These are phyloP conservation scores for Tarenaya hassleriana DNA, from an alignment of 345 rosid genomes.

Conservation along the genomic window DNA sequence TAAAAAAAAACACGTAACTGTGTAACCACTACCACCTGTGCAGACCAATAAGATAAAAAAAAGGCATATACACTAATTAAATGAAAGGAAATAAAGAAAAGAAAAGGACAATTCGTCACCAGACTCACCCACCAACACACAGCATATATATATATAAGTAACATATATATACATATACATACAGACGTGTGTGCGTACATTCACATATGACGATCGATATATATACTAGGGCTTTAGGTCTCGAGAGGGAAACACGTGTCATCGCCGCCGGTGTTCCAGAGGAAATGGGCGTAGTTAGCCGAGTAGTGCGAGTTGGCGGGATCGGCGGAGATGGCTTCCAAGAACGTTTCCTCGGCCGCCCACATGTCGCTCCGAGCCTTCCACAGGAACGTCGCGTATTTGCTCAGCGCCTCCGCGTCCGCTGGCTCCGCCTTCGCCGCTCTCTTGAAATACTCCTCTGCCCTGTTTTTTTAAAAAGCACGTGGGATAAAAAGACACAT, in stretches of 20 bases:
- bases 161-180: constrained; percentile 1
- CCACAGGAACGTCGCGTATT: constrained; percentile 88
- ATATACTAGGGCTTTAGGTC: background rate
- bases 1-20: too few species aligned
- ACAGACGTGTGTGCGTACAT: too few species aligned
- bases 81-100: background rate
- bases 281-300: constrained; percentile 78
- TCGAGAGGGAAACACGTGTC: constrained; percentile 84
- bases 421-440: constrained; percentile 51
- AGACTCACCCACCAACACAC: constrained; percentile 13
- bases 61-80: too few species aligned
- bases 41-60: too few species aligned
- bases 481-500: too few species aligned
- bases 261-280: constrained; percentile 94
- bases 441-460: constrained; percentile 76
- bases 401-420: constrained; percentile 74
- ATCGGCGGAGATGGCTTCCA: constrained; percentile 77
- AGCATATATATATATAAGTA: background rate
- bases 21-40: too few species aligned
- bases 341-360: constrained; percentile 93
- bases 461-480: constrained; percentile 39
- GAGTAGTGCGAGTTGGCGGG: constrained; percentile 66
- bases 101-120: background rate
- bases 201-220: too few species aligned
- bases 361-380: constrained; percentile 61